Base-by-base conservation (phyloP, 164 flowering plant species). In the Platanus orientalis region DNA sequence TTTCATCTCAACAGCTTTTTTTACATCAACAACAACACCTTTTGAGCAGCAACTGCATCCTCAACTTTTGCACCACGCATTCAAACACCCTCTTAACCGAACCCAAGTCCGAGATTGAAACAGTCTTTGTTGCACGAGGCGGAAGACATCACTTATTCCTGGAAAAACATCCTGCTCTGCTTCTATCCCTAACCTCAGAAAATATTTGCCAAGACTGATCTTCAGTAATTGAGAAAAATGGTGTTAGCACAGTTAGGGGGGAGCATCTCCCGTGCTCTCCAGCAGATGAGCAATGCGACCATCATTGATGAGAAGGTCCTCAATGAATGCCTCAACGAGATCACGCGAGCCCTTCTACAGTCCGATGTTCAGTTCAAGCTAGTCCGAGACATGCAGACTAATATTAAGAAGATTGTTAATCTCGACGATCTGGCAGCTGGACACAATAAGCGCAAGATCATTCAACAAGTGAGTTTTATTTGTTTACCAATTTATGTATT, bases 281-380 rank as follows among this genome's bases (percentile, higher is more conserved):
- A 87, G 88, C 97, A 87, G 85, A 93, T 93, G 98, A 93, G 96
- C 90, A 90, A 87, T 80, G 98, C 97, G 28, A 93, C 97, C 1
- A 81, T 93, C 60, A 87, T 93, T 63, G 97, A 93, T 60, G 98
- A 93, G 86, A 87, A 87, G 69, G 98, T 82, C 2, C 76, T 94
- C 7, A 89, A 84, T 26, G 97, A 89, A 0, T 94, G 98, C 72
- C 86, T 94, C 25, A 94, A 94, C 69, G 98, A 91, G 78, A 94
- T 94, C 80, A 81, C 93, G 0, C 83, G 98, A 20, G 98, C 98
- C 9, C 95, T 94, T 14, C 81, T 91, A 2, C 92, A 90, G 57
- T 39, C 97, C 69, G 98, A 93, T 80, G 97, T 94, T 0, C 92
- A 86, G 48, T 87, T 94, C 84, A 81, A 83, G 74, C 89, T 94